A percentile compares a stretch with the other conserved stretches of the same genome.
Evolutionary conservation across 108 stramenopile genomes (phyloP).

Genomic region (Pseudonitzschia multiseries): DNA sequence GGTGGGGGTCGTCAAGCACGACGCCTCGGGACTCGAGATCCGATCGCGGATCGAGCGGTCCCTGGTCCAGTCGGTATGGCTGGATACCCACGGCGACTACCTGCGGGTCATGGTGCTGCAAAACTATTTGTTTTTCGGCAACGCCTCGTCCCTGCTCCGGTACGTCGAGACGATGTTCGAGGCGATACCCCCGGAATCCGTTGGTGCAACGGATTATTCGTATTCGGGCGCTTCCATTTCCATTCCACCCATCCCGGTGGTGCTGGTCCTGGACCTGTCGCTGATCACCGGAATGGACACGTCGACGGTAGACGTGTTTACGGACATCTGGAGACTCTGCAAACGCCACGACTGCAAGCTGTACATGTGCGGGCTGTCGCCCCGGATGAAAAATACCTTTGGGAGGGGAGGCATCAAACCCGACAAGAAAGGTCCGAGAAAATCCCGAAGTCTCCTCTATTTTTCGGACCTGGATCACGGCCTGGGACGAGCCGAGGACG

Average conservation of each 20-base stretch:
- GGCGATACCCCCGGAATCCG: conserved; percentile 25
- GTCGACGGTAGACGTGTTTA: conserved; percentile 67
- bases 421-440: conserved; percentile 13
- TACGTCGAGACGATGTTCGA: conserved; percentile 83
- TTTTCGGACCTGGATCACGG: conserved; percentile 57
- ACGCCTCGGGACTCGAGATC: conserved; percentile 59
- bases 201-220: neutral
- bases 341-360: conserved; percentile 54
- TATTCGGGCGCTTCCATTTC: conserved; percentile 20
- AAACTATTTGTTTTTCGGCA: conserved; percentile 85
- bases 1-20: conserved; percentile 72
- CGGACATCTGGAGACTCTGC: conserved; percentile 55
- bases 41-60: conserved; percentile 71
- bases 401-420: conserved; percentile 55
- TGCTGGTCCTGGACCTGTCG: conserved; percentile 65
- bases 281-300: conserved; percentile 73
- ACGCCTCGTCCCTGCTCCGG: conserved; percentile 60
- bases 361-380: conserved; percentile 49
- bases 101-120: conserved; percentile 75
- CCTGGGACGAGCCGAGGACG: conserved; percentile 69
- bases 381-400: conserved; percentile 38
- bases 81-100: conserved; percentile 68
- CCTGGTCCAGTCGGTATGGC: conserved; percentile 48
- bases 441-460: conserved; percentile 44
- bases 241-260: conserved; percentile 59